Base-by-base conservation (phyloP, 306 rosid genomes). In the Citrullus mucosospermus region DNA sequence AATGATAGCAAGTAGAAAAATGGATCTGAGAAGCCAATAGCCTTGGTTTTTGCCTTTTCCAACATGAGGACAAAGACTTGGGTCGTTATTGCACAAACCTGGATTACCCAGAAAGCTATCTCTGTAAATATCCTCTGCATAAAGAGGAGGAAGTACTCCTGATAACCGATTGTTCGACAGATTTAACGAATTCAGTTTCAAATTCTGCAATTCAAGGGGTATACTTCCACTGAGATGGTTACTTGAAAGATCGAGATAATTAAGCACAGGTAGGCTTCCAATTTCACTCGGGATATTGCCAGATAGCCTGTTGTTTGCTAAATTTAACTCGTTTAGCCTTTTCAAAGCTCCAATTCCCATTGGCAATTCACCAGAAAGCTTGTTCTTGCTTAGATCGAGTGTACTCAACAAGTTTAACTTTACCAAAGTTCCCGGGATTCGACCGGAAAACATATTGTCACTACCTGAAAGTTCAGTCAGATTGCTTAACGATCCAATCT, bases 171-270 rank as follows among this genome's bases (percentile, higher is more conserved):
- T 92, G 78, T 82, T 86, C 0, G 97, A 92, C 81, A 92, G 76
- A 68, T 92, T 92, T 48, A 92, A 81, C 30, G 69, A 48, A 86
- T 81, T 88, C 55, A 92, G 91, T 83, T 90, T 92, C 89, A 92
- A 79, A 85, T 88, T 87, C 71, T 88, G 87, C 86, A 92, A 80
- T 81, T 86, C 87, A 12, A 55, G 57, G 36, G 97, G 95, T 81
- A 92, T 87, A 34, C 69, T 80, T 44, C 97, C 93, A 34, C 85
- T 82, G 13, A 92, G 69, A 4, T 18, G 62, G 78, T 92, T 92
- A 25, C 85, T 74, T 22, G 95, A 88, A 78, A 92, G 95, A 87
- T 92, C 97, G 58, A 92, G 95, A 86, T 86, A 92, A 84, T 88
- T 92, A 74, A 92, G 97, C 58, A 57, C 91, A 0, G 89, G 88